Conservation (phyloP, 208 protist species). For the Wallacemonas rigidus region DNA sequence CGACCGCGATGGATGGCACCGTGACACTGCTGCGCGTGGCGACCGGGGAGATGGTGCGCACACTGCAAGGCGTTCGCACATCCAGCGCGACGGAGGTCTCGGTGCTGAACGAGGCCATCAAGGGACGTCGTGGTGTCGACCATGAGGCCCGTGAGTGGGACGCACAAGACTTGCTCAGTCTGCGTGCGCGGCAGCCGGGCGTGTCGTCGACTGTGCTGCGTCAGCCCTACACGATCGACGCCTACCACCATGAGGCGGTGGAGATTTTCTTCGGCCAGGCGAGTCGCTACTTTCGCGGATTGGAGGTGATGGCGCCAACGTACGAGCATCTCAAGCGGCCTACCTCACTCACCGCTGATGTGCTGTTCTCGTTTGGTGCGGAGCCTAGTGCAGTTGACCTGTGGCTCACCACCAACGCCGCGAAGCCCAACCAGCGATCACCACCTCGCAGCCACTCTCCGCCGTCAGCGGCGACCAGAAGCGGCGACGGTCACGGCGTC, state of each 20-base stretch:
- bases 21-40: slow-evolving; percentile 71
- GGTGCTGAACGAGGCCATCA: slow-evolving; percentile 27
- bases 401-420: not conserved
- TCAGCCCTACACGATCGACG: slow-evolving; percentile 72
- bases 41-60: slow-evolving; percentile 78
- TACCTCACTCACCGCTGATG: slow-evolving; percentile 45
- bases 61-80: slow-evolving; percentile 60
- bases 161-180: slow-evolving; percentile 32
- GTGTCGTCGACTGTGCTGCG: slow-evolving; percentile 49
- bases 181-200: slow-evolving; percentile 19
- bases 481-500: not conserved
- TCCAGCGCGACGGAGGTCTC: slow-evolving; percentile 22
- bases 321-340: slow-evolving; percentile 78
- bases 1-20: slow-evolving; percentile 78
- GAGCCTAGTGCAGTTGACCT: not conserved
- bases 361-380: slow-evolving; percentile 67
- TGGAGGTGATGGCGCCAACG: slow-evolving; percentile 74
- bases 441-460: slow-evolving; percentile 1
- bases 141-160: slow-evolving; percentile 25
- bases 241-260: slow-evolving; percentile 76
- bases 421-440: slow-evolving; percentile 14
- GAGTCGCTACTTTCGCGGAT: slow-evolving; percentile 78
- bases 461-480: not conserved
- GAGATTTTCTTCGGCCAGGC: slow-evolving; percentile 80
- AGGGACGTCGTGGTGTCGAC: slow-evolving; percentile 23